A percentile compares a stretch with the other conserved stretches of the same genome.
Evolutionary conservation across 1,284 basidiomycete species (phyloP).

Genomic region (Leccinum fallax): DNA sequence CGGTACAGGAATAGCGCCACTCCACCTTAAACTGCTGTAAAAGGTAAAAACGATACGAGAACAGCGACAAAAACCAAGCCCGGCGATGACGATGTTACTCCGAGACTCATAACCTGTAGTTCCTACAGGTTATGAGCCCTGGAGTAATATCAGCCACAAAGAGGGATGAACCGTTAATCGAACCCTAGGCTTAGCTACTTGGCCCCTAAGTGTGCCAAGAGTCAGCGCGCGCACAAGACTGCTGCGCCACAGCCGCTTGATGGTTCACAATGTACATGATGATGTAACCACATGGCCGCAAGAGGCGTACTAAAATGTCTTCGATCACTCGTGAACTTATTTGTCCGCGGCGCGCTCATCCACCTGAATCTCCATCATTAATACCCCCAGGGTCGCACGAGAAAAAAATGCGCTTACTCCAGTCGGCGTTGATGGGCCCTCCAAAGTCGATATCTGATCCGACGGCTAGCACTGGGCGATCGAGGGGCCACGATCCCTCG

Average conservation of each 20-base stretch:
- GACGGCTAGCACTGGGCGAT: conserved; percentile 18
- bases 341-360: conserved; percentile 22
- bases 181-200: neutral
- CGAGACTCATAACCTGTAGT: conserved; percentile 17
- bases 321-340: conserved; percentile 5
- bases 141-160: conserved; percentile 22
- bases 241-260: conserved; percentile 1
- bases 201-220: neutral
- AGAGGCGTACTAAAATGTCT: neutral
- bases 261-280: neutral
- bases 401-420: conserved; percentile 1
- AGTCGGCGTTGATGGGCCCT: conserved; percentile 1
- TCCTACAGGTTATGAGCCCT: conserved; percentile 32
- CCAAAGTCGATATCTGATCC: conserved; percentile 16
- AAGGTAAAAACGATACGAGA: conserved; percentile 7
- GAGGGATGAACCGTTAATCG: conserved; percentile 7
- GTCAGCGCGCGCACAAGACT: neutral
- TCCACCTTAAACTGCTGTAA: neutral
- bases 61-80: conserved; percentile 3
- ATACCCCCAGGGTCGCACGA: neutral
- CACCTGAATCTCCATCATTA: neutral
- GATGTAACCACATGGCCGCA: neutral
- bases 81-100: conserved; percentile 18
- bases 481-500: conserved; percentile 13
- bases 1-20: neutral